Evolutionary conservation across 2,329 filamentous ascomycete species (phyloP).

Genomic region (Fusarium palustre): DNA sequence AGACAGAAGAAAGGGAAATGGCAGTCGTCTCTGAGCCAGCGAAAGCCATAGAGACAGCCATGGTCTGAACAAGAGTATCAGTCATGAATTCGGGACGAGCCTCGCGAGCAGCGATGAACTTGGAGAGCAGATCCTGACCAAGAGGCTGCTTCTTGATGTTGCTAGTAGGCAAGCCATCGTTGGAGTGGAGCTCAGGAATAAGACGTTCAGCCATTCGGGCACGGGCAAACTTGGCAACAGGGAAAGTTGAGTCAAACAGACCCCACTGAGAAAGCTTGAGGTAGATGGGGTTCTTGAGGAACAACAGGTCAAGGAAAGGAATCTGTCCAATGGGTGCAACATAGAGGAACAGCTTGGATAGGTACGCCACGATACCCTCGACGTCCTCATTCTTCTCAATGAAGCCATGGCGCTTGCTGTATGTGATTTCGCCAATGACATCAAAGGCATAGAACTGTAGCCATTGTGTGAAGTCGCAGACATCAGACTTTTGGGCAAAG

Average conservation of each 20-base stretch:
- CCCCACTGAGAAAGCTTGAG: constrained; percentile 76
- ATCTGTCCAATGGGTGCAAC: constrained; percentile 82
- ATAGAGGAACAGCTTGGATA: constrained; percentile 75
- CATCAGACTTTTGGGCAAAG: constrained; percentile 58
- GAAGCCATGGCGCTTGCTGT: constrained; percentile 80
- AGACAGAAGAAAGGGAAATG: constrained; percentile 76
- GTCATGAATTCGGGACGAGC: constrained; percentile 78
- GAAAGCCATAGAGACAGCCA: constrained; percentile 78
- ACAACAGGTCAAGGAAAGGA: constrained; percentile 74
- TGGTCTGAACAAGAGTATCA: constrained; percentile 75
- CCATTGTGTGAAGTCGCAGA: constrained; percentile 74
- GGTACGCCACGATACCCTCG: constrained; percentile 76
- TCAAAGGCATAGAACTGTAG: constrained; percentile 86
- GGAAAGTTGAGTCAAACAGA: constrained; percentile 75
- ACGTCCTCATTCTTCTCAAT: constrained; percentile 80
- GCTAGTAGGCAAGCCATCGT: constrained; percentile 50
- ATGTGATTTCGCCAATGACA: constrained; percentile 82
- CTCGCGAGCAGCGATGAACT: constrained; percentile 76
- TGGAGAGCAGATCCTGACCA: constrained; percentile 73
- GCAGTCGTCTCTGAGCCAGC: constrained; percentile 85
- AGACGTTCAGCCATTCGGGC: constrained; percentile 75
- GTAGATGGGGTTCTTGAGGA: constrained; percentile 80
- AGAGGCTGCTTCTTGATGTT: constrained; percentile 53
- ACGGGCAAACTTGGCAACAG: constrained; percentile 78
- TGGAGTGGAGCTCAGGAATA: constrained; percentile 54